Conservation (phyloP, 2,329 filamentous ascomycete species). For the Dothiorella sarmentorum region DNA sequence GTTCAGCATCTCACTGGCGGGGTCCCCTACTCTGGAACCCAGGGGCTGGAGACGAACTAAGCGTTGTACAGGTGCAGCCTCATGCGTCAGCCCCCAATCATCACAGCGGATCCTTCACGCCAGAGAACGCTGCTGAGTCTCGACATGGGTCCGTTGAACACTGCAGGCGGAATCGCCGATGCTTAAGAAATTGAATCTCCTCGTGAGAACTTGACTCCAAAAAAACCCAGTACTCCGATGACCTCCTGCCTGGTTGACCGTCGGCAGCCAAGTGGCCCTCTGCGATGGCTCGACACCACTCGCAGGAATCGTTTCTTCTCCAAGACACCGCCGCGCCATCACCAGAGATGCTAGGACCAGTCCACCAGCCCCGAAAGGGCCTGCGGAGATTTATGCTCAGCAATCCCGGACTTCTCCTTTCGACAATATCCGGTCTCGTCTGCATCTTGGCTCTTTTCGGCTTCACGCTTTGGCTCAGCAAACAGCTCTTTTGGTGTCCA, state of each 20-base stretch:
- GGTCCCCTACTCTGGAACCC: neutral
- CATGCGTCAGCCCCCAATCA: neutral
- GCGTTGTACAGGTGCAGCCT: neutral
- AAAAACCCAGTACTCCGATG: too few species aligned
- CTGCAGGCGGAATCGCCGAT: neutral
- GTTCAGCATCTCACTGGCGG: neutral
- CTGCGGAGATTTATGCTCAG: neutral
- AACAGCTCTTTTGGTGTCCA: conserved; percentile 15
- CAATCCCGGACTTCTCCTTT: neutral
- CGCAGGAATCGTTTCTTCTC: neutral
- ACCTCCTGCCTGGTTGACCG: too few species aligned
- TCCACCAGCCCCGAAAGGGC: neutral
- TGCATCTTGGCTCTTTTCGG: neutral
- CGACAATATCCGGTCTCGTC: neutral
- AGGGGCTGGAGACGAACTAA: too few species aligned
- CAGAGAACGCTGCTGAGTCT: too few species aligned
- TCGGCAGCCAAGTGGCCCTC: too few species aligned
- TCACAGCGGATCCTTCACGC: neutral
- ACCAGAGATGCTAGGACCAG: neutral
- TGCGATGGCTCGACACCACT: neutral
- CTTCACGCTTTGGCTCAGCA: conserved; percentile 28
- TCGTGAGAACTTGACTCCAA: too few species aligned
- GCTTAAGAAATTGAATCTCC: neutral
- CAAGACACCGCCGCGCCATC: neutral
- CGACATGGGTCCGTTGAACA: too few species aligned